phyloP scores from a whole-genome alignment of 1,139 yeast genomes.

The Geotrichum histeridarum region DNA sequence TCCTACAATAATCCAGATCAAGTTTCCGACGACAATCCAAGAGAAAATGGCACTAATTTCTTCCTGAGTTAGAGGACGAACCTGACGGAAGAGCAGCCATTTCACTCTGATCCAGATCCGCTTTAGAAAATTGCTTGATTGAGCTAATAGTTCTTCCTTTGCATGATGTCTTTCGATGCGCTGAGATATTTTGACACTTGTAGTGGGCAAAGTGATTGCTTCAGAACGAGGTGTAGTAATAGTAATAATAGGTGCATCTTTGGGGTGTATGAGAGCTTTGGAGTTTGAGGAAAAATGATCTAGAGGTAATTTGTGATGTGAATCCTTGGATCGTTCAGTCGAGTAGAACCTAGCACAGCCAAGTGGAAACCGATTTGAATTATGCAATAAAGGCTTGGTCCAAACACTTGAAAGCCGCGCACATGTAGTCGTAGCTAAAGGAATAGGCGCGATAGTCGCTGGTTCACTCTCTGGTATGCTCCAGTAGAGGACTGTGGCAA shows the following conservation, averaged over 20 bases:
- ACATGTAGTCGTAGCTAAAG: background rate
- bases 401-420: background rate
- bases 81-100: slow-evolving; percentile 63
- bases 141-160: slow-evolving; percentile 50
- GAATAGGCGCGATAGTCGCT: background rate
- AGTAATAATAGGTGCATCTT: slow-evolving; percentile 3
- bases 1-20: slow-evolving; percentile 70
- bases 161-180: slow-evolving; percentile 27
- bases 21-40: slow-evolving; percentile 86
- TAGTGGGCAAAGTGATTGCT: slow-evolving; percentile 12
- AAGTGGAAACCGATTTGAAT: background rate
- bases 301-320: background rate
- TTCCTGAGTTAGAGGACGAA: slow-evolving; percentile 76
- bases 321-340: background rate
- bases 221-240: slow-evolving; percentile 11
- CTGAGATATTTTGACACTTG: slow-evolving; percentile 9
- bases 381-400: background rate
- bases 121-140: slow-evolving; percentile 48
- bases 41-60: slow-evolving; percentile 85
- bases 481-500: slow-evolving; percentile 12
- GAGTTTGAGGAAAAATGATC: background rate
- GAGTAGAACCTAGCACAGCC: background rate
- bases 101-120: slow-evolving; percentile 55
- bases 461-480: slow-evolving; percentile 7
- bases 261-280: background rate